Evolutionary conservation across 2,329 filamentous ascomycete species (phyloP), one percentile per base, ranked within the genome.

Genomic region (Phoma sp.): DNA sequence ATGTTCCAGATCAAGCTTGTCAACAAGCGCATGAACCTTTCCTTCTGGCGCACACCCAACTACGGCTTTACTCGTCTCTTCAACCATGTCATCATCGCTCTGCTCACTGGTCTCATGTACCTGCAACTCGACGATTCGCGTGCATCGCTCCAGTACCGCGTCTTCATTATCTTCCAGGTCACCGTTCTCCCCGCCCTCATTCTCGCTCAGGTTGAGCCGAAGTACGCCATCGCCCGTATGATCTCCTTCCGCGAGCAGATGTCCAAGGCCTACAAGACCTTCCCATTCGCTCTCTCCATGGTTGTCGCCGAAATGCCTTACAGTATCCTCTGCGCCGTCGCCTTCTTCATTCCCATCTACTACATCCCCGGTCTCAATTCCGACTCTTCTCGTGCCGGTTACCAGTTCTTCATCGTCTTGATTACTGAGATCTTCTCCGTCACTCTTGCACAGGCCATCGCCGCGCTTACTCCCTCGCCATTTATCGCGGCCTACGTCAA

Each of bases 121-220:
- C 80, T 96, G 40, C 84, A 91, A 56, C 84, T 96, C 7, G 87
- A 93, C 68, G 77, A 92, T 66, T 92, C 89, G 2, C 84, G 89
- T 9, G 78, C 87, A 1, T 90, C 88, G 1, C 82, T 96, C 4
- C 92, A 96, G 74, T 90, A 95, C 79, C 87, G 88, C 56, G 84
- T 96, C 58, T 96, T 96, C 75, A 86, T 93, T 74, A 90, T 95
- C 73, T 96, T 96, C 84, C 91, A 96, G 73, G 86, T 92, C 45
- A 92, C 91, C 0, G 90, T 96, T 18, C 81, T 96, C 21, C 91
- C 92, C 0, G 90, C 90, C 1, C 81, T 96, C 25, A 91, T 96
- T 72, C 85, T 96, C 51, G 86, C 87, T 1, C 91, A 96, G 68
- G 89, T 96, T 47, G 89, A 96, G 74, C 86, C 89, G 33, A 93